Conservation (phyloP, 75 land plant species). For the Pinus taeda region DNA sequence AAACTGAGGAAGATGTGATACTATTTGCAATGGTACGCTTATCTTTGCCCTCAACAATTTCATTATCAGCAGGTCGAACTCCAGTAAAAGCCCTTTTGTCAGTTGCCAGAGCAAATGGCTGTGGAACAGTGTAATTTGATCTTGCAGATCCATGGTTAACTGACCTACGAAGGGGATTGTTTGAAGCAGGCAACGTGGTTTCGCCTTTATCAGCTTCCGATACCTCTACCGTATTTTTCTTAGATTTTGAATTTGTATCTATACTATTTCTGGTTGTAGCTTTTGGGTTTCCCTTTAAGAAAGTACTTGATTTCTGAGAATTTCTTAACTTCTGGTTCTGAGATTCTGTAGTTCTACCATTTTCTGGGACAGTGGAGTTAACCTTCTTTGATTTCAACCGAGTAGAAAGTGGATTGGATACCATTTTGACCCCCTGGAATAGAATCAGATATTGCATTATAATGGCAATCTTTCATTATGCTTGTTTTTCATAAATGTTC, state of each 20-base stretch:
- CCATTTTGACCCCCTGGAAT: neutral
- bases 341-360: neutral
- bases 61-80: conserved; percentile 31
- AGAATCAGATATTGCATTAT: neutral
- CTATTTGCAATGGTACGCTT: conserved; percentile 2
- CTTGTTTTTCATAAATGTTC: neutral
- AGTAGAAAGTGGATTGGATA: neutral
- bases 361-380: neutral
- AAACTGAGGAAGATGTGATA: conserved; percentile 8
- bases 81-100: conserved; percentile 71
- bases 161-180: neutral
- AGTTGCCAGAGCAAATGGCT: conserved; percentile 82
- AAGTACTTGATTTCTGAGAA: conserved; percentile 1
- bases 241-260: neutral
- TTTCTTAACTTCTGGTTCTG: neutral
- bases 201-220: neutral
- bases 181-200: neutral
- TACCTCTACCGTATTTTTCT: conserved; percentile 3
- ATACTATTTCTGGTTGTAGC: neutral
- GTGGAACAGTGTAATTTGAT: conserved; percentile 58
- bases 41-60: conserved; percentile 14
- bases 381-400: conserved; percentile 3
- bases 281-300: neutral
- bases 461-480: neutral
- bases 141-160: conserved; percentile 15